A percentile compares a stretch with the other conserved stretches of the same genome.
Conservation (phyloP, 768 basidiomycete species). For the Atractiella rhizophila region DNA sequence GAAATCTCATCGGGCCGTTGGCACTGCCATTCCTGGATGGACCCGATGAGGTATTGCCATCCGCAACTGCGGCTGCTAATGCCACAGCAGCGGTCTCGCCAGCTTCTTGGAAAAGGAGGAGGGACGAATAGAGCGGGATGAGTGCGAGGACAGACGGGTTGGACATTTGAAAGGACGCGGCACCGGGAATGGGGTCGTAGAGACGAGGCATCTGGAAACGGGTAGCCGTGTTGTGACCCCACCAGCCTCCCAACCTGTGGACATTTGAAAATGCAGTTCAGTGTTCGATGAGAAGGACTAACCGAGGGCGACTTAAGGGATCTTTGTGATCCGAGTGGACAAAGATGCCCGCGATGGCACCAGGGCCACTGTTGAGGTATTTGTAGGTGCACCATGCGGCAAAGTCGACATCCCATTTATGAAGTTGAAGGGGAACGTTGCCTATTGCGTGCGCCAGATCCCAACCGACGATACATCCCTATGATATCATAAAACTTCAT, state of each 20-base stretch:
- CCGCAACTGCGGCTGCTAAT: background rate
- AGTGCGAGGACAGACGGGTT: slow-evolving; percentile 65
- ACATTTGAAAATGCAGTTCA: background rate
- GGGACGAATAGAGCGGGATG: slow-evolving; percentile 55
- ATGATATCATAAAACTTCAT: slow-evolving; percentile 2
- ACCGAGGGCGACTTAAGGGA: background rate
- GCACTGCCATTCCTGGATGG: no score
- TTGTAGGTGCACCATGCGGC: slow-evolving; percentile 97
- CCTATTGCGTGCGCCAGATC: slow-evolving; percentile 90
- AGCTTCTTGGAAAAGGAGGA: slow-evolving; percentile 50
- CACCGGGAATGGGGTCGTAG: slow-evolving; percentile 65
- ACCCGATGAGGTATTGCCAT: background rate
- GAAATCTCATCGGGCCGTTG: slow-evolving; percentile 22
- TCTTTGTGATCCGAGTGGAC: slow-evolving; percentile 33
- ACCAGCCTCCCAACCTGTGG: slow-evolving; percentile 74
- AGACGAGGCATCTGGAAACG: slow-evolving; percentile 69
- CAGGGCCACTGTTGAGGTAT: slow-evolving; percentile 88
- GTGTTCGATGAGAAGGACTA: background rate
- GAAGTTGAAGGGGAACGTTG: slow-evolving; percentile 66
- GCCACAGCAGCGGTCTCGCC: slow-evolving; percentile 26
- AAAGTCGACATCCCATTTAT: slow-evolving; percentile 88
- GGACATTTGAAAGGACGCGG: slow-evolving; percentile 86
- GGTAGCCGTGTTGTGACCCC: slow-evolving; percentile 71
- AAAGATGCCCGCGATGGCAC: slow-evolving; percentile 85
- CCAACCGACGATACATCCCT: slow-evolving; percentile 88